Conservation (phyloP, 495 filamentous ascomycete species). For the Daldinia grandis region DNA sequence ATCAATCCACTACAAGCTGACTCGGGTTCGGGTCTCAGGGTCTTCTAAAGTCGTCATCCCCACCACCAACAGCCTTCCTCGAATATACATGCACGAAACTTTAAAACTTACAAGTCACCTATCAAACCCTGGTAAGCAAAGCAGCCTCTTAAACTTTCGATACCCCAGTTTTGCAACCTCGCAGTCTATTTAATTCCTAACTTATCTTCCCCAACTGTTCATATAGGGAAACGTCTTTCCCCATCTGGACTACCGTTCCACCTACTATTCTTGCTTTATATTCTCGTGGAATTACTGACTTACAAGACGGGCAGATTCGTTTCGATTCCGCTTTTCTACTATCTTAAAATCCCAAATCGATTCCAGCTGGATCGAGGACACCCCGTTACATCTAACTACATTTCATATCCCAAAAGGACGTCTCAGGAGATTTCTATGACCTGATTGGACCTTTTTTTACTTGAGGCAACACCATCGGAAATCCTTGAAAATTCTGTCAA, state of each 20-base stretch:
- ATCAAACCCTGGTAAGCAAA: neutral
- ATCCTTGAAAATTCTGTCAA: conserved; percentile 12
- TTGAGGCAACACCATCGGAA: neutral
- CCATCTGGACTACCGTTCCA: neutral
- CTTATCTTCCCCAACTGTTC: neutral
- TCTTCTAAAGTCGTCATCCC: conserved; percentile 1
- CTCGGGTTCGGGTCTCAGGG: neutral
- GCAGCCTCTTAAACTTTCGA: neutral
- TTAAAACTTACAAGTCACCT: neutral
- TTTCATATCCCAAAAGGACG: conserved; percentile 13
- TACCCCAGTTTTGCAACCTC: neutral
- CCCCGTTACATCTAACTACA: conserved; percentile 3
- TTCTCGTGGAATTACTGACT: neutral
- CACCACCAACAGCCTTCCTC: conserved; percentile 4
- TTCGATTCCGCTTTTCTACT: neutral
- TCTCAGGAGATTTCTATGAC: conserved; percentile 13
- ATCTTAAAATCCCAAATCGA: neutral
- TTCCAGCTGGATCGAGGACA: neutral
- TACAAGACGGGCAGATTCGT: neutral
- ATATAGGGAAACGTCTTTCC: neutral
- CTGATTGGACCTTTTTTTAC: conserved; percentile 20
- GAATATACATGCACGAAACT: conserved; percentile 1
- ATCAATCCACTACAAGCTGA: conserved; percentile 18
- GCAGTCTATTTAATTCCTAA: neutral
- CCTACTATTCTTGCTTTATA: neutral